Evolutionary conservation across 768 basidiomycete genomes (phyloP), one percentile per base, ranked within the genome.

Genomic region (Tulasnella calospora): DNA sequence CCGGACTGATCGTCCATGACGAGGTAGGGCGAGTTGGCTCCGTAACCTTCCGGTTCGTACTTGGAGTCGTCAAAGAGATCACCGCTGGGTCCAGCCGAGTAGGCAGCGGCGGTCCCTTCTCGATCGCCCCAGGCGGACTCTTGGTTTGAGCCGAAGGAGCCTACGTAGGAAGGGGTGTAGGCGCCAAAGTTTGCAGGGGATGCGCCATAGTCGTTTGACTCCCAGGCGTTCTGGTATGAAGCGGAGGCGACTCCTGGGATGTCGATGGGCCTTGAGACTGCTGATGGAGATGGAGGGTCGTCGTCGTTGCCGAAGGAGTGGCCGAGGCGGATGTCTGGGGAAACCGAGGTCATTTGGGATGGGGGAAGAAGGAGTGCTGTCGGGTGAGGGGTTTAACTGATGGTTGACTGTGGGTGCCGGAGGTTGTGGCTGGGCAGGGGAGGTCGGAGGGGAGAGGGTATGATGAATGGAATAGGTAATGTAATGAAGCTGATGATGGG

Each of bases 91-190:
- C 57, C 36, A 40, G 27, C 38, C 23, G 38, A 57, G 46, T 74
- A 55, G 9, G 17, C 9, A 3, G 57, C 75, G 55, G 75, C 75
- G 33, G 75, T 76, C 17, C 4, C 57, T 61, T 76, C 75, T 38
- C 75, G 75, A 51, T 76, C 75, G 19, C 75, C 75, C 75, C 75
- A 76, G 55, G n/a, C 57, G 10, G 47, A 57, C 21, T 76, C 75
- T 21, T 38, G 51, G 2, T 76, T 6, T 15, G 75, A 76, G n/a
- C 75, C 75, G 19, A 76, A 76, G 19, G 75, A 76, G 27, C 75
- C 75, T 27, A 76, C 75, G 41, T 76, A 76, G 47, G 75, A 76
- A 17, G 75, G 75, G 61, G 75, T 76, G 57, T 76, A 76, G 21
- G 75, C 75, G 0, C 36, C 38, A 67, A 67, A 67, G 46, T 47